phyloP scores from a whole-genome alignment of 768 basidiomycete species.

The Tylopilus plumbeoviolaceoides region DNA sequence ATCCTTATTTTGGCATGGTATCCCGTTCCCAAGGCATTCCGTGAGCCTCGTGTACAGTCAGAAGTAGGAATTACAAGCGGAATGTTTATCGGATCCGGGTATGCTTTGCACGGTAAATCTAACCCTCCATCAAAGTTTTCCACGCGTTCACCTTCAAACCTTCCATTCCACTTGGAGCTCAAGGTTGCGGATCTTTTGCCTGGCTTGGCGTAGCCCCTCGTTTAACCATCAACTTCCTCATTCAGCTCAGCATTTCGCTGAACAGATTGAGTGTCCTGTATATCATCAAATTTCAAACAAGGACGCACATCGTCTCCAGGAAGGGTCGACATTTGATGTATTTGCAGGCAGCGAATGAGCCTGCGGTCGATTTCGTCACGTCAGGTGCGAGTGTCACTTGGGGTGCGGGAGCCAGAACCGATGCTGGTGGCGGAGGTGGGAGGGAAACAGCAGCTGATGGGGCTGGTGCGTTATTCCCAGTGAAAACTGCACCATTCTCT shows the following conservation, averaged over 20 bases:
- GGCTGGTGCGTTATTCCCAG: too few relatives aligned
- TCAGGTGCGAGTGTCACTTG: constrained; percentile 34
- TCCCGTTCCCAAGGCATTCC: too few relatives aligned
- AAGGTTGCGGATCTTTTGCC: too few relatives aligned
- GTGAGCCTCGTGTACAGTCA: too few relatives aligned
- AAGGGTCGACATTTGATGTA: background rate
- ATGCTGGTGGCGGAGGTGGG: too few relatives aligned
- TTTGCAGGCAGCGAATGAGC: constrained; percentile 11
- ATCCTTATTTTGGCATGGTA: too few relatives aligned
- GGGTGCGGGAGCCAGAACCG: constrained; percentile 25
- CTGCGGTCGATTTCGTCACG: constrained; percentile 29
- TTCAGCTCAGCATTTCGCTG: constrained; percentile 31
- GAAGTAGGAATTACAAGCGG: too few relatives aligned
- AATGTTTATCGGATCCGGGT: too few relatives aligned
- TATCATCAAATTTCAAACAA: constrained; percentile 1
- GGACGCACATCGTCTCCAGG: constrained; percentile 30
- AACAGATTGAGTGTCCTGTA: too few relatives aligned
- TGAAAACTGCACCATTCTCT: too few relatives aligned
- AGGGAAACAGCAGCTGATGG: too few relatives aligned
- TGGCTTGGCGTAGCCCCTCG: constrained; percentile 70
- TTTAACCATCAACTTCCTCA: constrained; percentile 60
- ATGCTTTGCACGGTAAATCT: too few relatives aligned
- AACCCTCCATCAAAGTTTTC: constrained; percentile 48
- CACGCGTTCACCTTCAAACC: constrained; percentile 70
- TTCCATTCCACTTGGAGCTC: constrained; percentile 85